Evolutionary conservation across 148 eudicot genomes (phyloP), one percentile per base, ranked within the genome.

Genomic region (Chenopodium berlandieri): DNA sequence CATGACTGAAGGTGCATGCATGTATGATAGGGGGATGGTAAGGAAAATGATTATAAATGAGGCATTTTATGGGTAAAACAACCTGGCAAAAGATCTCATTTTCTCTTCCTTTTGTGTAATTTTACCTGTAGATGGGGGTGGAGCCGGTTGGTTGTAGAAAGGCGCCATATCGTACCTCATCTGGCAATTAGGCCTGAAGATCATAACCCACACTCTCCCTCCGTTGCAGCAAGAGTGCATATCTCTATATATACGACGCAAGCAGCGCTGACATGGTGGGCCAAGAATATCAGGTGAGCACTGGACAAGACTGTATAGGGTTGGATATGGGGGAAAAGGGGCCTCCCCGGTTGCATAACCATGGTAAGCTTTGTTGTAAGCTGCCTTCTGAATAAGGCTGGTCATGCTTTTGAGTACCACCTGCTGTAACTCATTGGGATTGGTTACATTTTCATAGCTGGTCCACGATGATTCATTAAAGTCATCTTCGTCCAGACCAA

Each of bases 211-310:
- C 7, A 31, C 1, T 12, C 17, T 68, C 32, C 40, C 27, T 31
- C 37, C 3, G 19, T 31, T 1, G 13, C 79, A 79, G 44, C 60
- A 58, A 27, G 8, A 5, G 9, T 44, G 37, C 12, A 67, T 54
- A 13, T 17, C 4, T 31, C 17, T 13, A 3, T 16, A 46, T 3
- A 67, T 69, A 34, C 1, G 7, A 4, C n/a, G 67, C 76, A 83
- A 50, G 74, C 85, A 83, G 11, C 50, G 20, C 6, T 58, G 31
- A 83, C 85, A 83, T 1, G 31, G n/a, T 52, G 27, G 23, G 63
- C 85, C 82, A 52, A 74, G 71, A 11, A 79, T 75, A 58, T 75
- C 76, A 6, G 86, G 86, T 20, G 69, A 37, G 25, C 86, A 83
- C 19, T 83, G 86, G 1, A 76, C 86, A 68, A 83, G 86, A 13